Conservation (phyloP, 139 green algal genomes). For the Tetraselmis striata region DNA sequence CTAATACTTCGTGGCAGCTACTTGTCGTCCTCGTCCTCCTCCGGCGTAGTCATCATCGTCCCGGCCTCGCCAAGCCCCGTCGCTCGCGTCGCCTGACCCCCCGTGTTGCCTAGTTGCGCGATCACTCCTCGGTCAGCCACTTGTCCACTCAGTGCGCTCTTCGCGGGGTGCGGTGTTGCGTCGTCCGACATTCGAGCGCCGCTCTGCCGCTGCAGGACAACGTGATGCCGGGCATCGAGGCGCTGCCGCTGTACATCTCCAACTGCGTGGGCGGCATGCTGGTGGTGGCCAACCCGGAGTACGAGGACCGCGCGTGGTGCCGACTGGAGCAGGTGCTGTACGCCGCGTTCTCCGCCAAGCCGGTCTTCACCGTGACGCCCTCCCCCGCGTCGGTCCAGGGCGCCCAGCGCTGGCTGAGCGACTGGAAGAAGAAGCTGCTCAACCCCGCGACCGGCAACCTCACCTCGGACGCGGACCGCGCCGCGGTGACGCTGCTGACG, state of each 20-base stretch:
- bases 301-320: background rate
- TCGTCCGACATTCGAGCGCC: too few relatives aligned
- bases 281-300: background rate
- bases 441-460: background rate
- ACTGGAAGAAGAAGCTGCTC: background rate
- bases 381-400: background rate
- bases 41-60: too few relatives aligned
- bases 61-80: too few relatives aligned
- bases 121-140: too few relatives aligned
- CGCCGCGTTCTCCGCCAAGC: background rate
- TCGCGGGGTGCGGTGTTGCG: too few relatives aligned
- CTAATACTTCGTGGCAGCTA: too few relatives aligned
- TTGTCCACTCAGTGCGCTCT: too few relatives aligned
- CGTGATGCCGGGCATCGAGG: background rate
- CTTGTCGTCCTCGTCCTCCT: too few relatives aligned
- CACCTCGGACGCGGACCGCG: background rate
- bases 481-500: background rate
- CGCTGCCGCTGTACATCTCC: background rate
- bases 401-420: background rate
- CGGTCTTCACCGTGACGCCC: background rate
- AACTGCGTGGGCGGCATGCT: background rate
- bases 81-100: too few relatives aligned
- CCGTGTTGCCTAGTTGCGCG: too few relatives aligned
- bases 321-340: background rate
- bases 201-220: background rate